phyloP scores from a whole-genome alignment of 345 rosid genomes.

The Lenwebbia sp. region DNA sequence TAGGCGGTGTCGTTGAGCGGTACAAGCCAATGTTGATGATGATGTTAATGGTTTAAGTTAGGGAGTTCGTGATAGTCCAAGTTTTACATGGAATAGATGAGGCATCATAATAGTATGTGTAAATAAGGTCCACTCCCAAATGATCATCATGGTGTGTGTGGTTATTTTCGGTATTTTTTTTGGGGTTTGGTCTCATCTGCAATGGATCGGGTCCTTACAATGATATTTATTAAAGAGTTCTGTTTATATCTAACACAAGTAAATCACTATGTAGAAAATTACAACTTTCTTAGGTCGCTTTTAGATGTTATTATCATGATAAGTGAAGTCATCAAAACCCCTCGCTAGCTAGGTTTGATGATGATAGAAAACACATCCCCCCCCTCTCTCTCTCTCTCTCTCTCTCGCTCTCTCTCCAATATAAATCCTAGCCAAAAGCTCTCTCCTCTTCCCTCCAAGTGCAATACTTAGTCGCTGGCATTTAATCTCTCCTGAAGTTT shows the following conservation, averaged over 20 bases:
- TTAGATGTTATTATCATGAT: not conserved
- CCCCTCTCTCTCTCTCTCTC: not conserved
- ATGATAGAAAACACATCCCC: not conserved
- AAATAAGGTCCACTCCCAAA: not conserved
- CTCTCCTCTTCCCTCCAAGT: not conserved
- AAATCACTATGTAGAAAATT: not conserved
- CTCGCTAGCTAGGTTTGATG: not conserved
- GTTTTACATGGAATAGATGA: not conserved
- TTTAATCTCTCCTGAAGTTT: not conserved
- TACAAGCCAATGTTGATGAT: not conserved
- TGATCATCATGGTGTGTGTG: not conserved
- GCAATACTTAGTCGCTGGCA: not conserved
- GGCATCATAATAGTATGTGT: not conserved
- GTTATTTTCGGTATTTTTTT: not conserved
- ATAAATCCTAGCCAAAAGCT: not conserved
- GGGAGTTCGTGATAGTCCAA: not conserved
- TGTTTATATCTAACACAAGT: not conserved
- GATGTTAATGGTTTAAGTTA: not conserved
- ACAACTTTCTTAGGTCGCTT: not conserved
- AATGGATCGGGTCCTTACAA: not conserved
- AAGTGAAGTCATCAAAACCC: not conserved
- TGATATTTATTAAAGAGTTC: not conserved
- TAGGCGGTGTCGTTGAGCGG: not conserved
- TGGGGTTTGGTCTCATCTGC: too few species aligned
- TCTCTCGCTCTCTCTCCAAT: not conserved